phyloP scores from a whole-genome alignment of 176 grass and related monocot species.

The Juncus effusus region DNA sequence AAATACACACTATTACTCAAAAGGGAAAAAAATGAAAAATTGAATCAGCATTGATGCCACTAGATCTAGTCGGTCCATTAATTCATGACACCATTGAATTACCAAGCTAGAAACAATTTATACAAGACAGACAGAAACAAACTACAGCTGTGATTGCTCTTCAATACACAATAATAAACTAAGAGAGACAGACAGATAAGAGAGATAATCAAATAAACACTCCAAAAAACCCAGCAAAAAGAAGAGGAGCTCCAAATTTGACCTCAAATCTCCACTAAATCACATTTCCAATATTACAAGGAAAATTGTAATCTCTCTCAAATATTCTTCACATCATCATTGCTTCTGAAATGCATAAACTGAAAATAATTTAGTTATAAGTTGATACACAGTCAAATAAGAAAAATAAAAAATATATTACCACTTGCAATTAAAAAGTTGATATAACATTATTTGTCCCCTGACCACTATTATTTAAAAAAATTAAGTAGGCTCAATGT shows the following conservation, averaged over 20 bases:
- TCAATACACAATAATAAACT: conserved; percentile 34
- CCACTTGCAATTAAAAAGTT: neutral
- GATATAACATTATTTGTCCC: neutral
- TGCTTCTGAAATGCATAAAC: conserved; percentile 20
- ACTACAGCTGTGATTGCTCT: conserved; percentile 42
- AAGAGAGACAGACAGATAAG: conserved; percentile 19
- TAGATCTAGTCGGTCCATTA: conserved; percentile 27
- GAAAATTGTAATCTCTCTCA: neutral
- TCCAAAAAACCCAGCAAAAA: conserved; percentile 24
- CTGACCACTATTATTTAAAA: neutral
- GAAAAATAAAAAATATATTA: neutral
- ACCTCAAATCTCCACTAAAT: conserved; percentile 9
- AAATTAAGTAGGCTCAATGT: neutral
- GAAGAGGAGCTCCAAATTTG: conserved; percentile 19
- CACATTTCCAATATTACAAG: conserved; percentile 20
- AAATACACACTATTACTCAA: conserved; percentile 22
- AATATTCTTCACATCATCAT: conserved; percentile 20
- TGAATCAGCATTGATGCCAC: conserved; percentile 16
- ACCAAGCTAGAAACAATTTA: conserved; percentile 49
- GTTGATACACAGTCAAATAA: neutral
- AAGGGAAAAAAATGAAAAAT: neutral
- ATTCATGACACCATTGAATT: conserved; percentile 58
- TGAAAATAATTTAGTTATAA: neutral
- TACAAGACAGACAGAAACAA: conserved; percentile 44
- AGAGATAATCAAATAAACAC: conserved; percentile 40